Evolutionary conservation across 768 basidiomycete genomes (phyloP).

Genomic region (Trametes punicea): DNA sequence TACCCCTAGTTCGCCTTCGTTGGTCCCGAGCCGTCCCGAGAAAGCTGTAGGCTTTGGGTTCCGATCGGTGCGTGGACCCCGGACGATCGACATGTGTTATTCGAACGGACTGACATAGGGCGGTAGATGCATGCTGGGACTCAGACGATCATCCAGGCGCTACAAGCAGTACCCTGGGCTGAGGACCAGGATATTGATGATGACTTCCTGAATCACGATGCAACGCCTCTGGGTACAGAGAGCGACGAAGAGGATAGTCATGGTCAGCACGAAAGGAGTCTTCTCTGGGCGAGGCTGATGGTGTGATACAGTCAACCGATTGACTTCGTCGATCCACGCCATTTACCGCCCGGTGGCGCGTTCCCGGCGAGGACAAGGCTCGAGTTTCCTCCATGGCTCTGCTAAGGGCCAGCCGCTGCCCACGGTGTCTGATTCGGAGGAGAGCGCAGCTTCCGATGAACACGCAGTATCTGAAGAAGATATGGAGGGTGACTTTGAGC

Average conservation of each 20-base stretch:
- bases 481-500: slow-evolving; percentile 58
- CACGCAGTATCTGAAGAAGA: slow-evolving; percentile 47
- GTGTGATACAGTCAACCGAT: slow-evolving; percentile 35
- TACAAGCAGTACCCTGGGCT: slow-evolving; percentile 81
- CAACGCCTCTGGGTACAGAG: slow-evolving; percentile 46
- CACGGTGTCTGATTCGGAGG: slow-evolving; percentile 31
- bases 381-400: slow-evolving; percentile 17
- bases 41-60: slow-evolving; percentile 58
- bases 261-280: slow-evolving; percentile 16
- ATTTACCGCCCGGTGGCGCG: slow-evolving; percentile 81
- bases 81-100: slow-evolving; percentile 1
- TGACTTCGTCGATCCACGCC: slow-evolving; percentile 86
- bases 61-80: slow-evolving; percentile 61
- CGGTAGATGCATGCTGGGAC: slow-evolving; percentile 81
- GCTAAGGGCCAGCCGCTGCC: slow-evolving; percentile 23
- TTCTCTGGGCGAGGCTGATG: background rate
- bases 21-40: slow-evolving; percentile 39
- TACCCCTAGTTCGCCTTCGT: slow-evolving; percentile 64
- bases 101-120: slow-evolving; percentile 11
- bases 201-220: slow-evolving; percentile 44
- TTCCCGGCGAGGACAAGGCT: slow-evolving; percentile 43
- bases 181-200: slow-evolving; percentile 69
- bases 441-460: slow-evolving; percentile 33
- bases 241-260: slow-evolving; percentile 62
- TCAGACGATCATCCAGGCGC: slow-evolving; percentile 84